phyloP scores from a whole-genome alignment of 331 rosid species.

The Quercus phellos region DNA sequence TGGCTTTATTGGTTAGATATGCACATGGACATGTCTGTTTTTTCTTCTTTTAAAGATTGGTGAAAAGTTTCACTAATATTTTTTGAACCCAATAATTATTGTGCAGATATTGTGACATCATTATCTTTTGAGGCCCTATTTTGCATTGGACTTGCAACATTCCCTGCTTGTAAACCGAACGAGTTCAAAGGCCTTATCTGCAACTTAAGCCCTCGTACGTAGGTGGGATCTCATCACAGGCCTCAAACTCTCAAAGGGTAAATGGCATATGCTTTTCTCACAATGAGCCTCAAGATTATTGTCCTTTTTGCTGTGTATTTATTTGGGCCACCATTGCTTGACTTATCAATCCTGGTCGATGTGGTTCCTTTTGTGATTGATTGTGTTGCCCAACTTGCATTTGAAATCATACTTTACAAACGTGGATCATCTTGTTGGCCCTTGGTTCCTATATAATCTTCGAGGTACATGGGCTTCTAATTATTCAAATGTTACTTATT shows the following conservation, averaged over 20 bases:
- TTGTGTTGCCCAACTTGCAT: conserved; percentile 51
- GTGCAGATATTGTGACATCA: conserved; percentile 59
- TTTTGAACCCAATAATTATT: conserved; percentile 22
- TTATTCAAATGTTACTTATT: too few species aligned
- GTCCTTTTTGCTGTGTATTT: conserved; percentile 43
- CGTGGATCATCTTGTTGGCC: conserved; percentile 80
- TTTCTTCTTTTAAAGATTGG: background rate
- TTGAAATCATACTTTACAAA: conserved; percentile 47
- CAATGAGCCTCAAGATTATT: conserved; percentile 57
- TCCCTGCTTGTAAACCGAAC: conserved; percentile 57
- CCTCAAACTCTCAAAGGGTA: conserved; percentile 76
- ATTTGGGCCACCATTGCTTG: conserved; percentile 14
- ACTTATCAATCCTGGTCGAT: conserved; percentile 49
- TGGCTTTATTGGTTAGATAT: too few species aligned
- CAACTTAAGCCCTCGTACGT: conserved; percentile 51
- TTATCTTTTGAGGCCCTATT: conserved; percentile 53
- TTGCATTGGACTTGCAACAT: conserved; percentile 63
- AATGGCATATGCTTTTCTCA: conserved; percentile 45
- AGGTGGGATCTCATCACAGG: conserved; percentile 92
- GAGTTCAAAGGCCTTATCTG: conserved; percentile 74
- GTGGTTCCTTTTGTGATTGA: conserved; percentile 59
- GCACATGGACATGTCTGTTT: too few species aligned
- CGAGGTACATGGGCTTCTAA: conserved; percentile 40
- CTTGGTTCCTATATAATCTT: conserved; percentile 64
- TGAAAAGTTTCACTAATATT: conserved; percentile 4